Evolutionary conservation across 2,329 filamentous ascomycete genomes (phyloP), one percentile per base, ranked within the genome.

Genomic region (Bipolaris bicolor): DNA sequence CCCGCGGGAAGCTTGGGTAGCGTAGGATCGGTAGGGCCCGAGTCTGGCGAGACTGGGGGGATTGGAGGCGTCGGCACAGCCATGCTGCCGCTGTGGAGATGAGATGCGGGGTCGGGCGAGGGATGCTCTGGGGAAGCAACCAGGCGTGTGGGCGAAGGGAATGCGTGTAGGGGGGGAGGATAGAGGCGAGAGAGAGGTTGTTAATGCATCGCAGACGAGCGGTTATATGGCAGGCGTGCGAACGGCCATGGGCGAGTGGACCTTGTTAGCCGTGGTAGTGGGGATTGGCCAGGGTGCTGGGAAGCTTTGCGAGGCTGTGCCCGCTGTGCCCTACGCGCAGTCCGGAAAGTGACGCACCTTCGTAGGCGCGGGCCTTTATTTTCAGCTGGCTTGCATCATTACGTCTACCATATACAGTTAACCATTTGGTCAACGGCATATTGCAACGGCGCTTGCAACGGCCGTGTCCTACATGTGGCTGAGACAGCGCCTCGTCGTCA

Each of bases 1-100:
- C 75, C 75, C 3, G 74, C 65, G 40, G 75, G 75, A 40, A 77
- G 64, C 57, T 74, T 70, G 18, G 75, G 75, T 41, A 77, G 67
- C 40, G 65, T 73, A 47, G 74, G 66, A 55, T 77, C 75, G 37
- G 74, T 76, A 45, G 75, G 75, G 50, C 75, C 75, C 26, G 75
- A 71, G 64, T 77, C 75, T 61, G 74, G 75, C 45, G 74, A 76
- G 37, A 67, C 69, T n/a, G 73, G 68, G 45, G 69, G 72, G 36
- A 70, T 69, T 31, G 74, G 74, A 50, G 72, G 73, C n/a, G 74
- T 75, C 40, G 72, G 72, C 51, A 66, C 68, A 46, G 72, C 66
- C 73, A 76, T 76, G 46, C 50, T 65, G 60, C 26, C 40, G 46
- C 46, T 34, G 52, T 39, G 51, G 39, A 49, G 40, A 55, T 52